Evolutionary conservation across 2,329 filamentous ascomycete species (phyloP).

Genomic region (Neophaeococcomyces mojaviensis): DNA sequence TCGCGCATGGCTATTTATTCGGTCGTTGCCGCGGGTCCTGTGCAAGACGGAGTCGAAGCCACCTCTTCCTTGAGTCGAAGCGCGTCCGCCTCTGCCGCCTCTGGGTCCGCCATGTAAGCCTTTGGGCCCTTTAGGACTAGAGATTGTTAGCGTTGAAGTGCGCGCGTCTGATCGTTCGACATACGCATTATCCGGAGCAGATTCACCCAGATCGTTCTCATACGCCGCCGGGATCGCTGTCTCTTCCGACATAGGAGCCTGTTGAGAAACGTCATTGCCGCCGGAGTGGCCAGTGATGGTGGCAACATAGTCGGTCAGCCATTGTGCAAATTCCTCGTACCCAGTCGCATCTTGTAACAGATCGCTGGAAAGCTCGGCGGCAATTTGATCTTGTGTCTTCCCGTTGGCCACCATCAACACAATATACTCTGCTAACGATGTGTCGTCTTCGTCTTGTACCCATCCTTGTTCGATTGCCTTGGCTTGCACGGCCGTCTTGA

Average conservation of each 20-base stretch:
- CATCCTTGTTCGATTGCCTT: slow-evolving; percentile 92
- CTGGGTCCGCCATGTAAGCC: slow-evolving; percentile 75
- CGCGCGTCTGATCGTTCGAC: slow-evolving; percentile 10
- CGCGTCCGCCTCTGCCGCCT: slow-evolving; percentile 70
- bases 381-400: slow-evolving; percentile 84
- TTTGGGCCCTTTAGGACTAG: slow-evolving; percentile 85
- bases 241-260: slow-evolving; percentile 56
- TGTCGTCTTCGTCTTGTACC: slow-evolving; percentile 73
- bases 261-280: slow-evolving; percentile 46
- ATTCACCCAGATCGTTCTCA: slow-evolving; percentile 21
- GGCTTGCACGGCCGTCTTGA: slow-evolving; percentile 75
- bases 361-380: slow-evolving; percentile 78
- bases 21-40: slow-evolving; percentile 69
- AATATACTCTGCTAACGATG: slow-evolving; percentile 88
- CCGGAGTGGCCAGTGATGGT: slow-evolving; percentile 13
- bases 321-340: slow-evolving; percentile 75
- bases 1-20: slow-evolving; percentile 71
- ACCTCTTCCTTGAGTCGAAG: slow-evolving; percentile 63
- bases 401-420: slow-evolving; percentile 95
- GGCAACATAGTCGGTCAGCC: slow-evolving; percentile 84
- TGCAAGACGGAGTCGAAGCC: slow-evolving; percentile 68
- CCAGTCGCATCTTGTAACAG: slow-evolving; percentile 79
- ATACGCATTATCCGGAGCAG: slow-evolving; percentile 24
- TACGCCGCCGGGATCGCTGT: slow-evolving; percentile 20
- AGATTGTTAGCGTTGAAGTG: slow-evolving; percentile 6